Base-by-base conservation (phyloP, 306 rosid genomes). In the Arachis hypogaea region DNA sequence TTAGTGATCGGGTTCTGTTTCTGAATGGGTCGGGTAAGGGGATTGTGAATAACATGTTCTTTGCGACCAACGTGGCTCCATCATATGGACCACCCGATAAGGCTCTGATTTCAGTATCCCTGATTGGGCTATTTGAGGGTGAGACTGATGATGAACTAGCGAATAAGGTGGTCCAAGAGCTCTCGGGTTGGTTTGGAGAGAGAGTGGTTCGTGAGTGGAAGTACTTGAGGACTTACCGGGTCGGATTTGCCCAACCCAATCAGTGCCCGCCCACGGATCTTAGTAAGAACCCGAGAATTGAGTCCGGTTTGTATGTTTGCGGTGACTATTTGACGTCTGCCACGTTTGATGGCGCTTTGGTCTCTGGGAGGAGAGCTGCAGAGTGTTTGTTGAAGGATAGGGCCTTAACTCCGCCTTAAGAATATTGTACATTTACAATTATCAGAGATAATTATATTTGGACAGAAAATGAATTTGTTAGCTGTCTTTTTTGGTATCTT, bases 11-110 rank as follows among this genome's bases (percentile, higher is more conserved):
- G 43, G 83, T 91, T 7, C 73, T 93, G 50, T 83, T 86, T 62
- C 59, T 93, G 0, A 93, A 93, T 3, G 97, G 96, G 9, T 93
- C 96, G 43, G 97, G 98, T 6, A 75, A 82, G 28, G 98, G 96
- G 9, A 77, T 93, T 28, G 93, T 93, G 77, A 93, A 91, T 11
- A 93, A 93, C 75, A 93, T 93, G 97, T 93, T 91, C 69, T 93
- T 93, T 51, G 91, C 87, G 0, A 93, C 98, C 0, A 93, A 89
- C 40, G 98, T 93, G 74, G 97, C 90, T 18, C 86, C 84, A 4
- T 85, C 94, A 0, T 93, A 91, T 45, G 97, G 88, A 11, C 96
- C 98, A 18, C 77, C 88, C 1, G 84, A 57, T 3, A 81, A 85
- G 74, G 90, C 86, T 16, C 59, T 93, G 50, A 50, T 93, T 1